A percentile compares a stretch with the other conserved stretches of the same genome.
Evolutionary conservation across 2,329 filamentous ascomycete genomes (phyloP).

Genomic region (Didymella keratinophila): DNA sequence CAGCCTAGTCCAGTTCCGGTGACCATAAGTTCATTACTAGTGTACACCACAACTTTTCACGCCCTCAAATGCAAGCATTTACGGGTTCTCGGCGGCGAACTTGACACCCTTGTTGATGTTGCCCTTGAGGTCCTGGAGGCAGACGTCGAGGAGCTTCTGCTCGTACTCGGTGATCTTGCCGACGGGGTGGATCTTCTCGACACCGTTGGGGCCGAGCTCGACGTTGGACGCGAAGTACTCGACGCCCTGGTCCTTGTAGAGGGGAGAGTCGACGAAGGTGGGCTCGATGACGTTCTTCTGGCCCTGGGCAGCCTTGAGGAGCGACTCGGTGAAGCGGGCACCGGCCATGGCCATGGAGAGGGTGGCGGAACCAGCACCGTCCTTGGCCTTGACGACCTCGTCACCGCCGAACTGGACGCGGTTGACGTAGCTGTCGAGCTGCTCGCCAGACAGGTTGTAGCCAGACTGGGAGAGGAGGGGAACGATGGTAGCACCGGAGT

Average conservation of each 20-base stretch:
- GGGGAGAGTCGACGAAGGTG: conserved; percentile 93
- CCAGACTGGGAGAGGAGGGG: conserved; percentile 94
- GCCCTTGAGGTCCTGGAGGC: conserved; percentile 82
- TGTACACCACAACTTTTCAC: conserved; percentile 32
- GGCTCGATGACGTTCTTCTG: conserved; percentile 96
- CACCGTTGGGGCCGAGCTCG: conserved; percentile 95
- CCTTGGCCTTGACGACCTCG: conserved; percentile 99
- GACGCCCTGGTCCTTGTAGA: conserved; percentile 98
- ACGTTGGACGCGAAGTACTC: conserved; percentile 97
- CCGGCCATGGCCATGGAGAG: conserved; percentile 99
- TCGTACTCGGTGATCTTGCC: conserved; percentile 85
- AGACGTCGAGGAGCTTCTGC: conserved; percentile 87
- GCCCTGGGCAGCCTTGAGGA: conserved; percentile 91
- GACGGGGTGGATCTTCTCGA: conserved; percentile 89
- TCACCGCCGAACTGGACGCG: conserved; percentile 99
- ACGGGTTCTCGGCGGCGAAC: conserved; percentile 67
- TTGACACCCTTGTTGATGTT: conserved; percentile 93
- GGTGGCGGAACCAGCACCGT: conserved; percentile 94
- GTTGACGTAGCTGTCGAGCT: conserved; percentile 79
- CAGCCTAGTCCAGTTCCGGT: conserved; percentile 34
- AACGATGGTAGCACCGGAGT: conserved; percentile 98
- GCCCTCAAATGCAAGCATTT: conserved; percentile 18
- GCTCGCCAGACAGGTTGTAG: conserved; percentile 83
- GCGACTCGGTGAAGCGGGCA: conserved; percentile 82
- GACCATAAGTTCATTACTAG: conserved; percentile 36